Evolutionary conservation across 108 stramenopile genomes (phyloP).

Genomic region (Nitzschia sp.): DNA sequence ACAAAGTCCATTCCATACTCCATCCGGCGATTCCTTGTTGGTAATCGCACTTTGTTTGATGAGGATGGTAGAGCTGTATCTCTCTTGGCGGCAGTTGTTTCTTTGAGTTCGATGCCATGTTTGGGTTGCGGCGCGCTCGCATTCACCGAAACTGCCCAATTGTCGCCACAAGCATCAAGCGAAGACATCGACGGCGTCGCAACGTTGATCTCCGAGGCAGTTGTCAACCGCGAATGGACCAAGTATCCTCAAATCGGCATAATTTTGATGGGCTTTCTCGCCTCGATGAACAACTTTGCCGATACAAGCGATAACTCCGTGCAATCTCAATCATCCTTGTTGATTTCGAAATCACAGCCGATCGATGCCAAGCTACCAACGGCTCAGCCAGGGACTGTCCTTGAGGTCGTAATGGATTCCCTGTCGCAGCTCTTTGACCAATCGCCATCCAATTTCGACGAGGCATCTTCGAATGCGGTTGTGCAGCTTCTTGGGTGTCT

Average conservation of each 20-base stretch:
- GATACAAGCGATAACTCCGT: background rate
- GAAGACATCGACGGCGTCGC: slow-evolving; percentile 19
- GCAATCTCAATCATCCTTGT: background rate
- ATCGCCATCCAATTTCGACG: background rate
- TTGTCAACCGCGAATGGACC: slow-evolving; percentile 4
- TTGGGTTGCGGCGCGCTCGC: slow-evolving; percentile 13
- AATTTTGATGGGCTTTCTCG: slow-evolving; percentile 34
- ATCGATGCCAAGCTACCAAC: slow-evolving; percentile 22
- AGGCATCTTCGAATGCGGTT: background rate
- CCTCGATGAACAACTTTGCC: slow-evolving; percentile 24
- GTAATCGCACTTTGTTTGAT: slow-evolving; percentile 27
- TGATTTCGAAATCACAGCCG: background rate
- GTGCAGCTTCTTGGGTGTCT: slow-evolving; percentile 23
- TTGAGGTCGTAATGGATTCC: slow-evolving; percentile 30
- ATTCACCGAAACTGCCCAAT: slow-evolving; percentile 22
- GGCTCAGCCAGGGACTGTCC: slow-evolving; percentile 28
- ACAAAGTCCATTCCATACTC: slow-evolving; percentile 19
- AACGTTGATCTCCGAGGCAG: slow-evolving; percentile 15
- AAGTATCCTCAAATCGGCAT: slow-evolving; percentile 28
- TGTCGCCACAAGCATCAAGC: slow-evolving; percentile 4
- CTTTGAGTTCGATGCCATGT: slow-evolving; percentile 32
- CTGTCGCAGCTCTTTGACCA: slow-evolving; percentile 2
- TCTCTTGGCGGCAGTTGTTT: slow-evolving; percentile 26
- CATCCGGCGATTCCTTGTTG: slow-evolving; percentile 25
- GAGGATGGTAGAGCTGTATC: slow-evolving; percentile 26